phyloP scores from a whole-genome alignment of 805 yeast species.

The Metschnikowia drakensbergensis region DNA sequence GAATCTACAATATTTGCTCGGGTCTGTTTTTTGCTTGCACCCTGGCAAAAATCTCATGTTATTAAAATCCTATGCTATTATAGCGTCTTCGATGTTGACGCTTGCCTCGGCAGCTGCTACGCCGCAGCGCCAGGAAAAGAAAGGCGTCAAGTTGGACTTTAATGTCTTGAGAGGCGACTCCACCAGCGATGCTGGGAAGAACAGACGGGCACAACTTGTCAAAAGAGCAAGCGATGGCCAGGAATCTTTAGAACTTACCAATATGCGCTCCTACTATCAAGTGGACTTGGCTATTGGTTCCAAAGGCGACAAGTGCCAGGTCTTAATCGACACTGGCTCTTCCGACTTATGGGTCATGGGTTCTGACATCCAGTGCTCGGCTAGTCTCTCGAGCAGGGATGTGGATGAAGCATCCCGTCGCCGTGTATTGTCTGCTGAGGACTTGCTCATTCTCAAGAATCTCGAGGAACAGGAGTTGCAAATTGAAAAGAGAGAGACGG shows the following conservation, averaged over 20 bases:
- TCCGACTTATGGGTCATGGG: constrained; percentile 44
- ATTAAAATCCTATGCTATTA: not conserved
- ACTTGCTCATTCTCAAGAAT: not conserved
- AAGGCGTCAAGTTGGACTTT: constrained; percentile 11
- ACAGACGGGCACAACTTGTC: constrained; percentile 2
- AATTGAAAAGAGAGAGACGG: not conserved
- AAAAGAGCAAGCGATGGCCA: constrained; percentile 6
- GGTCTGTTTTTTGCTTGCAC: not conserved
- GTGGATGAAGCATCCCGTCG: not conserved
- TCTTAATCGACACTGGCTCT: constrained; percentile 42
- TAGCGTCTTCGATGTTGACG: constrained; percentile 5
- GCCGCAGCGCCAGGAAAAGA: constrained; percentile 1
- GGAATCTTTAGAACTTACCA: constrained; percentile 7
- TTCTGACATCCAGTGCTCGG: constrained; percentile 1
- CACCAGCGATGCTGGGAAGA: constrained; percentile 3
- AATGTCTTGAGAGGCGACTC: constrained; percentile 11
- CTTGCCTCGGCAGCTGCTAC: constrained; percentile 8
- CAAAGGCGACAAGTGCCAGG: constrained; percentile 20
- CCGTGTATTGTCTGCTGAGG: not conserved
- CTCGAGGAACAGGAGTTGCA: not conserved
- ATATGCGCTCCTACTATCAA: constrained; percentile 12
- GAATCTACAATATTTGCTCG: not conserved
- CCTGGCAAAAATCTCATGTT: not conserved
- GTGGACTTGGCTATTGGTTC: constrained; percentile 15
- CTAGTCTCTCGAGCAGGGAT: not conserved